Evolutionary conservation across 192 early-diverging fungal genomes (phyloP).

Genomic region (Podila epigama): DNA sequence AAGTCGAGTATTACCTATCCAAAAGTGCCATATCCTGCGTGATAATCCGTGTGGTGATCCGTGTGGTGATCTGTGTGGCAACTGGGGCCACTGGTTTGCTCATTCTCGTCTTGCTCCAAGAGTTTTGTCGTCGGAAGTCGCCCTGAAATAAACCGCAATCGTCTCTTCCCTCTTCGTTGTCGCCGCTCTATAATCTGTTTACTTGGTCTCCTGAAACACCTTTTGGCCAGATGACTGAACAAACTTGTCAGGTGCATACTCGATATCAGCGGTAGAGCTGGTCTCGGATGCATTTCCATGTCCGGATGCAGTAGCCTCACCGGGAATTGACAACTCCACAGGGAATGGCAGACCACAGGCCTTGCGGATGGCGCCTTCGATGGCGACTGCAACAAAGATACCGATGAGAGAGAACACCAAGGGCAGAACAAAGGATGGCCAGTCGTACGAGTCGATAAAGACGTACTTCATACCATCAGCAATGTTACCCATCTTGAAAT

Average conservation of each 20-base stretch:
- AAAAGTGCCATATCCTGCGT: slow-evolving; percentile 13
- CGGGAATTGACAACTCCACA: slow-evolving; percentile 14
- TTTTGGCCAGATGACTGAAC: background rate
- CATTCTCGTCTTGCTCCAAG: background rate
- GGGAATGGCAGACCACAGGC: slow-evolving; percentile 33
- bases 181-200: background rate
- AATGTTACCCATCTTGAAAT: slow-evolving; percentile 33
- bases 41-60: too few relatives aligned
- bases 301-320: background rate
- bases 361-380: slow-evolving; percentile 39
- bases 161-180: slow-evolving; percentile 5
- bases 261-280: slow-evolving; percentile 12
- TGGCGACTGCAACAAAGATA: slow-evolving; percentile 17
- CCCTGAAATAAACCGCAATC: slow-evolving; percentile 5
- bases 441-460: slow-evolving; percentile 47
- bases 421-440: slow-evolving; percentile 46
- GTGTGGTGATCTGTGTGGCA: background rate
- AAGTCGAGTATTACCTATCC: slow-evolving; percentile 23
- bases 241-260: slow-evolving; percentile 13
- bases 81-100: background rate
- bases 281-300: background rate
- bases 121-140: background rate
- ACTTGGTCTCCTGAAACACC: slow-evolving; percentile 11
- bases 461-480: slow-evolving; percentile 37
- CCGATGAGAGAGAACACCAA: slow-evolving; percentile 41